Evolutionary conservation across 2,329 filamentous ascomycete species (phyloP), one percentile per base, ranked within the genome.

Genomic region (Fusarium floridanum): DNA sequence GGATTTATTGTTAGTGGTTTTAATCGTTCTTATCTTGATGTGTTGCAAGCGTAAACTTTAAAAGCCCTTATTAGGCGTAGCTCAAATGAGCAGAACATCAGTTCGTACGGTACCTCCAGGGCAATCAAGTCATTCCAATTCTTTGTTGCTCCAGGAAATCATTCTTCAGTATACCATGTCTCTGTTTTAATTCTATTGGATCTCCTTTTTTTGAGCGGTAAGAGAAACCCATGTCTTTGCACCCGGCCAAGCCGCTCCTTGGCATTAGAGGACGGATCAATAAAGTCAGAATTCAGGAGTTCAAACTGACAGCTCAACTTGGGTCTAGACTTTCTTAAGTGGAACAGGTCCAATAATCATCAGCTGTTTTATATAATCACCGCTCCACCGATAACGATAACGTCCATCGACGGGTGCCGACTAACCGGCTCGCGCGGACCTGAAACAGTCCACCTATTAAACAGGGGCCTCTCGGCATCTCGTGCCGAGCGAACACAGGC

Each of bases 351-450:
- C 24, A 53, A 27, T n/a, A 53, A 29, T n/a, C 24, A 29, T 53
- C 55, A 59, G 55, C 55, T 56, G 50, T 56, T 37, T 17, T 14
- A 39, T 5, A 59, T 17, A 22, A 27, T 14, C n/a, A 14, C 14
- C 6, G 20, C 34, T 29, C 45, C 45, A 53, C 55, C 34, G 50
- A 39, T 59, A 59, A 24, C 55, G 55, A 59, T 59, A 37, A 20
- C 34, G 16, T 22, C 29, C 63, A 39, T 37, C 17, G 27, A 39
- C 41, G 56, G 32, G 32, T 45, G 3, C 20, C 68, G 70, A 68
- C 48, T 72, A 64, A 20, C 55, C 70, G 70, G 70, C 45, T 62
- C 56, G 27, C 7, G 39, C 32, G 64, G 55, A 71, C 61, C 66
- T 71, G 56, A 55, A 61, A 39, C 53, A 53, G 24, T 59, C 48